Base-by-base conservation (phyloP, 2,329 filamentous ascomycete genomes). In the Pseudogymnoascus sp. region DNA sequence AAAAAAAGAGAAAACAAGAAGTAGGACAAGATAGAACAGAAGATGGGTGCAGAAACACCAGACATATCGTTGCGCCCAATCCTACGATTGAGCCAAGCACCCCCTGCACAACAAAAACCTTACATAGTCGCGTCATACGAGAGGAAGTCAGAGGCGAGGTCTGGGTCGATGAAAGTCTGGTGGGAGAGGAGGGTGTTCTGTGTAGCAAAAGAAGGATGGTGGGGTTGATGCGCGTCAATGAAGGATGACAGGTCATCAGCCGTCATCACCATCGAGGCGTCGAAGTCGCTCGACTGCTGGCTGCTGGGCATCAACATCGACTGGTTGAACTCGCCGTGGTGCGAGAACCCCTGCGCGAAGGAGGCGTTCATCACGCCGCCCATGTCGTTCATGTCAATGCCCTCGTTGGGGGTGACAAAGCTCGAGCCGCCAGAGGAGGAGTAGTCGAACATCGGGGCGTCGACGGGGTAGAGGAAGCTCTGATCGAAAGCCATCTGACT, bases 21-120 rank as follows among this genome's bases (percentile, higher is more conserved):
- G 16, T 18, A 42, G 38, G 9, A 42, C 38, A 42, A 9, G 38
- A 11, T 18, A 40, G 37, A 40, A n/a, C 11, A n/a, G 3, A 14
- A 37, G 36, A 4, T 3, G 8, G 37, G 37, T 40, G 7, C 12
- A 40, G 5, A 16, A 16, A 40, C 37, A 40, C n/a, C 37, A 34
- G 31, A 8, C 31, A 34, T 8, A 34, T 34, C 31, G 11, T 4
- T 9, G 31, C 9, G 31, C 31, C 16, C 38, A 42, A 42, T 42
- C 38, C 38, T 9, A 21, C n/a, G 43, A 61, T 60, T 49, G 64
- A 65, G 62, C 63, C 64, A 18, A 11, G 6, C 38, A 42, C 2
- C 38, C 38, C 16, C 65, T 18, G 9, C 38, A 42, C 38, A 42
- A 2, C 38, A 42, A 42, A 18, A 21, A 9, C 38, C 38, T 42